These are phyloP conservation scores for Aspergillus felis DNA, from an alignment of 2,329 filamentous ascomycete species.

Conservation along the genomic window DNA sequence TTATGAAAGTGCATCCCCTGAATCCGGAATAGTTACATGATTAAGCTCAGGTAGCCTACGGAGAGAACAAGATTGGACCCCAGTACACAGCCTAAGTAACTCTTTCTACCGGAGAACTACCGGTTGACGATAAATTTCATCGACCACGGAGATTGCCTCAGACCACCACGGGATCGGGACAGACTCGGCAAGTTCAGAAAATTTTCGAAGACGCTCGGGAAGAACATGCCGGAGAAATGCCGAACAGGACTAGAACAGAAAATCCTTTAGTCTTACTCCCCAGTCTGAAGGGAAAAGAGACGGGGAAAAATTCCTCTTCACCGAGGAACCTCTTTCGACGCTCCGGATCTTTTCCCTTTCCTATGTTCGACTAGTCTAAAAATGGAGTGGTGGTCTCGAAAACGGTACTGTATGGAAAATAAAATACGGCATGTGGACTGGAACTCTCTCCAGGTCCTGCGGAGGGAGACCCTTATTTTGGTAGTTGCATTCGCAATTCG, in stretches of 20 bases:
- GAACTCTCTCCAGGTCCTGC: conserved; percentile 14
- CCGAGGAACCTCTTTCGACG: conserved; percentile 18
- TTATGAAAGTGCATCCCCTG: not conserved
- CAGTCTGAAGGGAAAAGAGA: not conserved
- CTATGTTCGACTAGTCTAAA: not conserved
- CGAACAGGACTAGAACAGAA: too few relatives aligned
- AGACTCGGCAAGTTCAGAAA: conserved; percentile 12
- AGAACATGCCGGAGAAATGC: conserved; percentile 19
- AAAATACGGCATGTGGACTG: too few relatives aligned
- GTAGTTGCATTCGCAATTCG: too few relatives aligned
- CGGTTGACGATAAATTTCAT: too few relatives aligned
- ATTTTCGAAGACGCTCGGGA: conserved; percentile 9
- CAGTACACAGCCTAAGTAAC: too few relatives aligned
- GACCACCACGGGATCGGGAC: conserved; percentile 25
- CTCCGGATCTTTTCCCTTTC: not conserved
- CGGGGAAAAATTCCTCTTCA: conserved; percentile 10
- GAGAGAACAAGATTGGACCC: too few relatives aligned
- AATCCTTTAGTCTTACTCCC: conserved; percentile 5
- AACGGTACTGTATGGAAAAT: too few relatives aligned
- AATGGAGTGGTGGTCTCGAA: not conserved
- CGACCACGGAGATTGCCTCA: conserved; percentile 9
- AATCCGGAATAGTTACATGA: conserved; percentile 12
- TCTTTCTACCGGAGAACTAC: too few relatives aligned
- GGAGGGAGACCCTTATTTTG: not conserved
- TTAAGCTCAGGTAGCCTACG: conserved; percentile 1